Conservation (phyloP, 495 filamentous ascomycete species). For the Hyaloscypha bicolor region DNA sequence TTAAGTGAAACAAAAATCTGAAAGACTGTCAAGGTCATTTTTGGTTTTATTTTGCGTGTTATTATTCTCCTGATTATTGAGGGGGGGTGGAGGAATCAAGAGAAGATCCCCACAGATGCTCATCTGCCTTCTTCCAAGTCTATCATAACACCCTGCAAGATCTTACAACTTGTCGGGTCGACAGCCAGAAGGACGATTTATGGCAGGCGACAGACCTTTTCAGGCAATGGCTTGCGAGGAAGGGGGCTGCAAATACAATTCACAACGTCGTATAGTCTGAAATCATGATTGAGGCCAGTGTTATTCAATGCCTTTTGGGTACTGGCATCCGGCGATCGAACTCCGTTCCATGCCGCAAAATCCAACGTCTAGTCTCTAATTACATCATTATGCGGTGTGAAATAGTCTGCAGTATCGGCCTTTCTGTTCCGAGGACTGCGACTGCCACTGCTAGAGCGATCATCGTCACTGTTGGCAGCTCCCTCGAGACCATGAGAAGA, state of each 20-base stretch:
- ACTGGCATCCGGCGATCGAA: background rate
- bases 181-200: too few relatives aligned
- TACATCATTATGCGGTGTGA: slow-evolving; percentile 20
- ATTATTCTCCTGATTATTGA: too few relatives aligned
- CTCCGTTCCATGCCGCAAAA: slow-evolving; percentile 24
- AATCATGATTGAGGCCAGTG: background rate
- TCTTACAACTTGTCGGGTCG: too few relatives aligned
- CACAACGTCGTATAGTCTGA: background rate
- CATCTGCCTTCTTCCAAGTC: too few relatives aligned
- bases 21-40: too few relatives aligned
- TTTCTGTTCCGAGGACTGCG: slow-evolving; percentile 21
- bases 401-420: slow-evolving; percentile 24
- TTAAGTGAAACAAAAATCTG: too few relatives aligned
- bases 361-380: slow-evolving; percentile 13
- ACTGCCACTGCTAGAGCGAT: slow-evolving; percentile 16
- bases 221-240: too few relatives aligned
- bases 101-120: too few relatives aligned
- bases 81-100: too few relatives aligned
- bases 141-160: too few relatives aligned
- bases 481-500: slow-evolving; percentile 21
- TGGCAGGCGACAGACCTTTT: too few relatives aligned
- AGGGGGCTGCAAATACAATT: background rate
- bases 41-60: too few relatives aligned
- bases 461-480: slow-evolving; percentile 19
- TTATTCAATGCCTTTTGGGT: background rate